Conservation (phyloP, 2,329 filamentous ascomycete genomes). For the Apiospora malaysiana region DNA sequence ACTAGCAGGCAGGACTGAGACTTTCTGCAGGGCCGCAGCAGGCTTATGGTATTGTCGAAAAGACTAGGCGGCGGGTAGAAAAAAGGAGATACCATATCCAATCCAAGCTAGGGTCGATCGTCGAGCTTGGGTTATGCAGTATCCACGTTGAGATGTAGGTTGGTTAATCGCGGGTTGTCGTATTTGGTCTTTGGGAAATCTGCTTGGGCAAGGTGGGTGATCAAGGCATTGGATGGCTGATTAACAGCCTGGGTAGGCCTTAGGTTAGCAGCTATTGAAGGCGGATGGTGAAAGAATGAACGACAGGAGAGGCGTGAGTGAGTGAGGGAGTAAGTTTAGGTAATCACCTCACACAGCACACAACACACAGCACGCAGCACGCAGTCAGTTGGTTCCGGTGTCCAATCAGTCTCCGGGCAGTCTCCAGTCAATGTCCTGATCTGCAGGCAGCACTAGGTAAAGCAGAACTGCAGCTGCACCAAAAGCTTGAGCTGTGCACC, state of each 20-base stretch:
- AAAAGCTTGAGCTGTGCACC: slow-evolving; percentile 10
- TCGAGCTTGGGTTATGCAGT: not conserved
- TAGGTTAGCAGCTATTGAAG: not conserved
- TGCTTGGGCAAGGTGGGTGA: too few relatives aligned
- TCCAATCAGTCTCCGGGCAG: not conserved
- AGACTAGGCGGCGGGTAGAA: not conserved
- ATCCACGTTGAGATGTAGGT: slow-evolving; percentile 2
- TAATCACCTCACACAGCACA: not conserved
- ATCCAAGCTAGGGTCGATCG: not conserved
- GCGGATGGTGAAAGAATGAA: not conserved
- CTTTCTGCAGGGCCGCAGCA: not conserved
- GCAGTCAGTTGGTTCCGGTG: not conserved
- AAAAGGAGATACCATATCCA: slow-evolving; percentile 1
- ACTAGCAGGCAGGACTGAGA: not conserved
- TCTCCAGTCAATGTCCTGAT: slow-evolving; percentile 4
- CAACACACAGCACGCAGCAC: too few relatives aligned
- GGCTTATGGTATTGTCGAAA: slow-evolving; percentile 12
- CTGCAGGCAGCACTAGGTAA: too few relatives aligned
- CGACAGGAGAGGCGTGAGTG: not conserved
- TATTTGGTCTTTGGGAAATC: not conserved
- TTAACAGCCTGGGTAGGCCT: not conserved
- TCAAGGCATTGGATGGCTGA: not conserved
- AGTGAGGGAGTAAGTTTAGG: not conserved
- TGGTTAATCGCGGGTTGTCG: not conserved
- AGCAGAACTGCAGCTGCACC: too few relatives aligned